These are phyloP conservation scores for Nigrospora osmanthi DNA, from an alignment of 2,329 filamentous ascomycete species.

Conservation along the genomic window DNA sequence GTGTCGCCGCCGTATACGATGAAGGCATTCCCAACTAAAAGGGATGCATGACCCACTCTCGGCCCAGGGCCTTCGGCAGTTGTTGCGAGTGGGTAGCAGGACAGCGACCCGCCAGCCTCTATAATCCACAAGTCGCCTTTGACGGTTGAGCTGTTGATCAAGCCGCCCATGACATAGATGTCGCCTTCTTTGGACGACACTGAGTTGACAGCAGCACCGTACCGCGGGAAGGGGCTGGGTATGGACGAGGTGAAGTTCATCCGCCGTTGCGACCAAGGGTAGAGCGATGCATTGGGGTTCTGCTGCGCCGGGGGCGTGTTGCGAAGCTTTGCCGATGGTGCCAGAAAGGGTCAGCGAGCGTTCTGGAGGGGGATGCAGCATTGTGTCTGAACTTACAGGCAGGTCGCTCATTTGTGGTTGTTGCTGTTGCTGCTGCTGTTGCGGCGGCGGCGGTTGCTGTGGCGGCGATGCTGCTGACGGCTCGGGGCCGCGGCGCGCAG, in stretches of 20 bases:
- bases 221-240: constrained; percentile 86
- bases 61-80: constrained; percentile 92
- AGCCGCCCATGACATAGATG: constrained; percentile 93
- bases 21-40: constrained; percentile 95
- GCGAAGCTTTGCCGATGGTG: constrained; percentile 34
- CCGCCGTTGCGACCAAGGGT: constrained; percentile 90
- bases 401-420: constrained; percentile 22
- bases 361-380: background rate
- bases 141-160: constrained; percentile 91
- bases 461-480: constrained; percentile 37
- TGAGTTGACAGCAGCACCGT: constrained; percentile 92
- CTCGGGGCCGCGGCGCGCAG: constrained; percentile 41
- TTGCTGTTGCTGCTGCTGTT: constrained; percentile 12
- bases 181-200: constrained; percentile 92
- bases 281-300: constrained; percentile 70
- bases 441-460: constrained; percentile 16
- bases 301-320: constrained; percentile 26
- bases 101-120: constrained; percentile 78
- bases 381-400: constrained; percentile 22
- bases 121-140: constrained; percentile 98
- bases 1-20: constrained; percentile 99
- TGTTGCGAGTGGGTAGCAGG: constrained; percentile 86
- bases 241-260: constrained; percentile 78
- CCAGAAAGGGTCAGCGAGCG: constrained; percentile 1
- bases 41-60: constrained; percentile 85